Conservation (phyloP, 495 filamentous ascomycete species). For the Pseudevernia furfuracea region DNA sequence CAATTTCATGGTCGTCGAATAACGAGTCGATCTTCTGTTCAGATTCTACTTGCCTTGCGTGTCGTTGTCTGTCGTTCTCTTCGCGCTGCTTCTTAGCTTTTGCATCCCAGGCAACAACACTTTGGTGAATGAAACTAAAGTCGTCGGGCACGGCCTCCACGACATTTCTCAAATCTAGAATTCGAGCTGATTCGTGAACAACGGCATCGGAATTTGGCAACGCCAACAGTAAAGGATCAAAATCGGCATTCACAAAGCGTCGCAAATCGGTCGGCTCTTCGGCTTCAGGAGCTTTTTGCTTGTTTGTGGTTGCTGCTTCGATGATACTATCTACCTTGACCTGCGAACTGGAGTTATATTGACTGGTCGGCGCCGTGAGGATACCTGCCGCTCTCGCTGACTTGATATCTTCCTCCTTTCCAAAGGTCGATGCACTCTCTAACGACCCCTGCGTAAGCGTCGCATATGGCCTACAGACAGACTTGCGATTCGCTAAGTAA, state of each 20-base stretch:
- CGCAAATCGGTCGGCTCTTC: slow-evolving; percentile 21
- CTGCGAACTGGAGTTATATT: slow-evolving; percentile 4
- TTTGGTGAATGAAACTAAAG: slow-evolving; percentile 44
- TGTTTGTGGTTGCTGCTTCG: neutral
- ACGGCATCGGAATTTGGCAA: slow-evolving; percentile 19
- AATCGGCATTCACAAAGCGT: slow-evolving; percentile 26
- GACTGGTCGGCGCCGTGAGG: slow-evolving; percentile 15
- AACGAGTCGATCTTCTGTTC: slow-evolving; percentile 47
- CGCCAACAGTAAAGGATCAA: slow-evolving; percentile 23
- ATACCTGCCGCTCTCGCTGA: neutral
- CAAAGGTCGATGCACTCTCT: slow-evolving; percentile 15
- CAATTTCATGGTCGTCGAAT: slow-evolving; percentile 53
- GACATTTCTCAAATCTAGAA: slow-evolving; percentile 19
- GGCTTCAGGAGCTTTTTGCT: slow-evolving; percentile 7
- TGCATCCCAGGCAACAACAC: slow-evolving; percentile 41
- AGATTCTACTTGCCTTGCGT: slow-evolving; percentile 46
- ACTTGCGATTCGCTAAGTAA: slow-evolving; percentile 23
- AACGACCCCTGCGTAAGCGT: slow-evolving; percentile 23
- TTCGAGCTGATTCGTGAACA: slow-evolving; percentile 15
- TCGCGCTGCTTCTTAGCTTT: slow-evolving; percentile 37
- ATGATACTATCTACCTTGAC: neutral
- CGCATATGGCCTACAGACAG: slow-evolving; percentile 25
- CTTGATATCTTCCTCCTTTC: slow-evolving; percentile 2
- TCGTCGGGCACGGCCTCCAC: slow-evolving; percentile 35
- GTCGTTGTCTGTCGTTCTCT: slow-evolving; percentile 42